Evolutionary conservation across 352 stramenopile species (phyloP).

Genomic region (Globisporangium canariense): DNA sequence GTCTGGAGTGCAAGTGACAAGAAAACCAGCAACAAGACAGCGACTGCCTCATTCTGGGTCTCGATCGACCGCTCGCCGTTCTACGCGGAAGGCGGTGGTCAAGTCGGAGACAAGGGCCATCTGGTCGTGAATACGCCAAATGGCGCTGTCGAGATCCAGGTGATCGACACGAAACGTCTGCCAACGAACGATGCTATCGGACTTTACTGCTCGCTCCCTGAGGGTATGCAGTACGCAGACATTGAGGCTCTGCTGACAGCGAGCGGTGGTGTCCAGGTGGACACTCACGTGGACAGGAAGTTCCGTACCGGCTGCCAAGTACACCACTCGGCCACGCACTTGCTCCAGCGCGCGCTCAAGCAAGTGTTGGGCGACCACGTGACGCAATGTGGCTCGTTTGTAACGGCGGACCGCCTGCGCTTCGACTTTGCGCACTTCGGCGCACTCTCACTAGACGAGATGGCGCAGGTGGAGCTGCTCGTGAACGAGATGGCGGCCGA

Average conservation of each 20-base stretch:
- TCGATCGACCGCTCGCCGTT: constrained; percentile 66
- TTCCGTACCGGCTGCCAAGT: constrained; percentile 50
- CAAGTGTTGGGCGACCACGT: constrained; percentile 66
- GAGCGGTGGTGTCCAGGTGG: constrained; percentile 18
- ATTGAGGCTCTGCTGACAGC: constrained; percentile 20
- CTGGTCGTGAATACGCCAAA: constrained; percentile 24
- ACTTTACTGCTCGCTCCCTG: constrained; percentile 40
- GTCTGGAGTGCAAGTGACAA: constrained; percentile 25
- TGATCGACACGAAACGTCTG: constrained; percentile 44
- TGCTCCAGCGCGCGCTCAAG: constrained; percentile 71
- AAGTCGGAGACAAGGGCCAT: constrained; percentile 64
- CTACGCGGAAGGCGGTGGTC: constrained; percentile 72
- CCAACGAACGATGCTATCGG: constrained; percentile 38
- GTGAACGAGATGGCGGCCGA: constrained; percentile 58
- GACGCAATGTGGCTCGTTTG: constrained; percentile 65
- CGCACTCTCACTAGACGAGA: constrained; percentile 50
- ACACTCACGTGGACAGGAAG: constrained; percentile 43
- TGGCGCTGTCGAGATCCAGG: constrained; percentile 17
- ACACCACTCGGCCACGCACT: constrained; percentile 79
- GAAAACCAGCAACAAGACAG: not conserved
- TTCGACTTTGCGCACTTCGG: constrained; percentile 87
- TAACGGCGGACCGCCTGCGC: constrained; percentile 55
- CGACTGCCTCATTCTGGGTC: constrained; percentile 27
- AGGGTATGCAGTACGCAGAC: constrained; percentile 23
- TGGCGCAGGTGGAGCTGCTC: constrained; percentile 47